Base-by-base conservation (phyloP, 2,329 filamentous ascomycete species). In the Calonectria pseudoreteaudii region DNA sequence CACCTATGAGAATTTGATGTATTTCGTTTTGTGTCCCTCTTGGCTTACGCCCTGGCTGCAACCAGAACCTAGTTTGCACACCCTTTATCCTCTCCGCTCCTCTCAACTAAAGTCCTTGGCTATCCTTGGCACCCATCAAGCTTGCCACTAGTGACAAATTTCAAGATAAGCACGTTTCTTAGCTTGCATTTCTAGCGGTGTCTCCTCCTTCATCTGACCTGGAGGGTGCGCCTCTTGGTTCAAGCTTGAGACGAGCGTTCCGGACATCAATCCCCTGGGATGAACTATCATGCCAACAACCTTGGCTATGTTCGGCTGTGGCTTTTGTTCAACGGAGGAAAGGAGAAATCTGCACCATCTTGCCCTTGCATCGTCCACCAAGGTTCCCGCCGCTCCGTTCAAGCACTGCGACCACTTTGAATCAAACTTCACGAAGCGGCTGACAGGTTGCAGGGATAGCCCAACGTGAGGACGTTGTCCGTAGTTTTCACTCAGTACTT, bases 291-390 rank as follows among this genome's bases (percentile, higher is more conserved):
- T 53, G 30, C 44, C 60, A 62, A 47, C 10, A 47, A 73, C 75
- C 74, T 75, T 58, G 74, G 74, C 64, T 74, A 77, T 72, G 66
- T 14, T 77, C 75, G 75, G 75, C 56, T 77, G 67, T 74, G 49
- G 18, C 49, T 47, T 69, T 36, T 20, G 4, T 58, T 68, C 16
- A 44, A 70, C 75, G 75, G 75, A 75, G 52, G 75, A 68, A 77
- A 73, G 75, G 75, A 74, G 58, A 67, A 52, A 58, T 71, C 60
- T 38, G 31, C 44, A 44, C 23, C 31, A 53, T 52, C 28, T 58
- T 71, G 49, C 58, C 56, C 38, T 69, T 65, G 58, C 30, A 44
- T 65, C 23, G 3, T 36, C 18, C 26, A 36, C 60, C 18, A 47
- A 44, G 47, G 71, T 69, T 62, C 49, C 44, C 38, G 28, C 52